Conservation (phyloP, 495 filamentous ascomycete species). For the Glonium stellatum region DNA sequence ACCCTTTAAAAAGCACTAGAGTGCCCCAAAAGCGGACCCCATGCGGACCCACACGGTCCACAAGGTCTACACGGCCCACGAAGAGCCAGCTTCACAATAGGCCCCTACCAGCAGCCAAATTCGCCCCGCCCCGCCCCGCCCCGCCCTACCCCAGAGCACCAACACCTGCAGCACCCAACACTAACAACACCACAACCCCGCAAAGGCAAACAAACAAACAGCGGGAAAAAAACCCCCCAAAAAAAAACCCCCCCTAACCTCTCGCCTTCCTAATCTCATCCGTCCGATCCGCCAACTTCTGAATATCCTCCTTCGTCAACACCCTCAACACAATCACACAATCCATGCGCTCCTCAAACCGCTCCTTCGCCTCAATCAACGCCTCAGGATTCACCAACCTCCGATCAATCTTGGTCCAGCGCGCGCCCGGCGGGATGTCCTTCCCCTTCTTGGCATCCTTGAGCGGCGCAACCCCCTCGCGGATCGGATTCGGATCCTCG, state of each 20-base stretch:
- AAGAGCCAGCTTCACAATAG: not conserved
- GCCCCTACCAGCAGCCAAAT: too few relatives aligned
- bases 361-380: conserved; percentile 66
- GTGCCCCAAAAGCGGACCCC: too few relatives aligned
- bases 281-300: conserved; percentile 68
- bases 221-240: not conserved
- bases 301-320: conserved; percentile 72
- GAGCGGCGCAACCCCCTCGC: conserved; percentile 81
- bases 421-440: conserved; percentile 66
- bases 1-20: too few relatives aligned
- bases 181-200: too few relatives aligned
- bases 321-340: conserved; percentile 82
- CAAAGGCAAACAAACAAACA: not conserved
- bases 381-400: conserved; percentile 77
- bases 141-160: too few relatives aligned
- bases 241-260: conserved; percentile 53
- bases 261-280: conserved; percentile 51
- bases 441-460: conserved; percentile 65
- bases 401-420: conserved; percentile 85
- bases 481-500: conserved; percentile 66
- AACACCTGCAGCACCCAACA: too few relatives aligned
- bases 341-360: conserved; percentile 72
- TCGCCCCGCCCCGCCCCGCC: too few relatives aligned
- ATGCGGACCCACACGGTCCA: too few relatives aligned
- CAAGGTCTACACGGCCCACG: not conserved